Conservation (phyloP, 2,329 filamentous ascomycete genomes). For the Triangularia setosa region DNA sequence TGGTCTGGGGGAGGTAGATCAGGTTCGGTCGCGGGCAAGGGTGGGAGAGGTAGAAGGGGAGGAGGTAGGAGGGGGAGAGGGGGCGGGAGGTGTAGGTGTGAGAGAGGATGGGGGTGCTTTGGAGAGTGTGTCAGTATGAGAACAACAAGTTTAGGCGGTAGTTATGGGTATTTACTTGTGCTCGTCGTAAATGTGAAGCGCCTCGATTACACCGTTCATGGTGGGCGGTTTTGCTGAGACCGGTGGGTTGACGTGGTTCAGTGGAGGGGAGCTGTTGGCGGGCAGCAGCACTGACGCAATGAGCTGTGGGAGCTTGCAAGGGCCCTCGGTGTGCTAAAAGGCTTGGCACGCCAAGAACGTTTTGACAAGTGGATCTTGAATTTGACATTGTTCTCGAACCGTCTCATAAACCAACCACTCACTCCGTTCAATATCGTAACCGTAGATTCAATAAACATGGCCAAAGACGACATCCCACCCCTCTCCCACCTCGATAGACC, state of each 20-base stretch:
- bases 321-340: not conserved
- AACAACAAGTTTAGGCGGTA: not conserved
- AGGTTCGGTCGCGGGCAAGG: constrained; percentile 77
- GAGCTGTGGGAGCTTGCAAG: not conserved
- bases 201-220: constrained; percentile 88
- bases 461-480: constrained; percentile 43
- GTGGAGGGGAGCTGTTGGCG: not conserved
- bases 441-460: constrained; percentile 35
- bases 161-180: constrained; percentile 65
- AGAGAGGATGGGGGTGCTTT: constrained; percentile 77
- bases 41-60: constrained; percentile 84
- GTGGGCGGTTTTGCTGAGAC: constrained; percentile 18
- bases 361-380: constrained; percentile 10
- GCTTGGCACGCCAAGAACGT: not conserved
- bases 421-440: not conserved
- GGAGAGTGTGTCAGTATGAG: constrained; percentile 22
- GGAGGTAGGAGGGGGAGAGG: constrained; percentile 68
- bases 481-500: constrained; percentile 55
- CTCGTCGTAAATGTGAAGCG: constrained; percentile 95
- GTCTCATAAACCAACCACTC: constrained; percentile 1
- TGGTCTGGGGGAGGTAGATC: constrained; percentile 76
- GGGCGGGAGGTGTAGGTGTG: constrained; percentile 84
- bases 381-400: not conserved
- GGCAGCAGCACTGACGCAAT: constrained; percentile 27
- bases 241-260: not conserved